A percentile compares a stretch with the other conserved stretches of the same genome.
Conservation (phyloP, 345 rosid genomes). For the Anacardium occidentale region DNA sequence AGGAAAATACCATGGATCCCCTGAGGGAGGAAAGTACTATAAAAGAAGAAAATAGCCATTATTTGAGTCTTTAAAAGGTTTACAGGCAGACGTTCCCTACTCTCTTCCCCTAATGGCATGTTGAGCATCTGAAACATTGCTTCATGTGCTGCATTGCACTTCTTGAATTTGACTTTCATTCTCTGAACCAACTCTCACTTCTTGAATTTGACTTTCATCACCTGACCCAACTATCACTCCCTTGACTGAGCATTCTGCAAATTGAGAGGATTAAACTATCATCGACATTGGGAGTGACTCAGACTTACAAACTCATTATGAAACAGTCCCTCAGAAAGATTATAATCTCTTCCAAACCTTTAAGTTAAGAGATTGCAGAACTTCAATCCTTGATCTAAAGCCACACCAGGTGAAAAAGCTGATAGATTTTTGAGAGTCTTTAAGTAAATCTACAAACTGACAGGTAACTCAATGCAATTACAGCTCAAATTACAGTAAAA, state of each 20-base stretch:
- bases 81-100: slow-evolving; percentile 43
- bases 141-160: slow-evolving; percentile 30
- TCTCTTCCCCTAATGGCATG: slow-evolving; percentile 51
- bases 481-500: slow-evolving; percentile 32
- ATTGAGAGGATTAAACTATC: slow-evolving; percentile 11
- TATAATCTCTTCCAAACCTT: background rate
- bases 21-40: slow-evolving; percentile 31
- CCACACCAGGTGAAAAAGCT: background rate
- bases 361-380: background rate
- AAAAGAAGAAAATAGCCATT: slow-evolving; percentile 18
- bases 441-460: background rate
- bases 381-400: background rate
- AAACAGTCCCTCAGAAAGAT: background rate
- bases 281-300: slow-evolving; percentile 5
- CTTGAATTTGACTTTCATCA: slow-evolving; percentile 38
- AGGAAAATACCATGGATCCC: too few species aligned
- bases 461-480: background rate
- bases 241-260: slow-evolving; percentile 24
- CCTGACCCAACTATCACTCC: slow-evolving; percentile 34
- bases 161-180: slow-evolving; percentile 40
- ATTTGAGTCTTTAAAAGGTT: slow-evolving; percentile 17
- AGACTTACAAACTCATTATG: slow-evolving; percentile 2
- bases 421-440: background rate
- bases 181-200: slow-evolving; percentile 34
- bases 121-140: slow-evolving; percentile 27